Base-by-base conservation (phyloP, 2,329 filamentous ascomycete genomes). In the Cytospora paraplurivora region DNA sequence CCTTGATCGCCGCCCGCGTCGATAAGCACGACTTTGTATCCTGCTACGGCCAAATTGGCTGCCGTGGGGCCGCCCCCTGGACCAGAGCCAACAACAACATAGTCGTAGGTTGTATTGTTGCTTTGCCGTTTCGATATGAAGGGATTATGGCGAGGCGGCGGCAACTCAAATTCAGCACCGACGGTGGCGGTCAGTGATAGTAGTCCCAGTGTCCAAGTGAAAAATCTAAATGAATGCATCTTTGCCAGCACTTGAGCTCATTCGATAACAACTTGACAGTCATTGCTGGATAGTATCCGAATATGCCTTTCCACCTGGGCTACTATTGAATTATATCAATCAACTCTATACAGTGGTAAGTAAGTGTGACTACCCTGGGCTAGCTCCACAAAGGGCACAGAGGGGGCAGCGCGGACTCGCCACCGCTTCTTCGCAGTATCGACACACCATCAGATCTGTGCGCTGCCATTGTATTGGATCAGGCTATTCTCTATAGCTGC, bases 1-100 rank as follows among this genome's bases (percentile, higher is more conserved):
- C 79, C 81, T 65, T 85, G 79, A 68, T 88, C 85, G 65, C 85
- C 83, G 57, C 84, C 84, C 32, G 84, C 84, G 68, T 87, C 85
- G 37, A 88, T 59, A 21, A 66, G 61, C 17, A 66, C 49, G 3
- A 66, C 64, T 10, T 51, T 60, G 51, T 66, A 35, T n/a, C 64
- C 61, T 5, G 64, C 61, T 12, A 54, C 33, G 52, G 64, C 64
- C 27, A 66, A 62, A 12, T 56, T 59, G 19, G 62, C 64, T 21
- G 64, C 64, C 7, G 58, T 38, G 0, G 64, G 64, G 17, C 64
- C 64, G 8, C 64, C 64, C 1, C 64, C 64, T 0, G 64, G 64
- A 1, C 64, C 64, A 6, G 64, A 66, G 15, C 64, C 64, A 6
- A 66, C 64, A 4, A 66, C 64, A 4, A 63, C 51, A 15, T 66